Evolutionary conservation across 208 protist species (phyloP).

Genomic region (Naegleria gruberi): DNA sequence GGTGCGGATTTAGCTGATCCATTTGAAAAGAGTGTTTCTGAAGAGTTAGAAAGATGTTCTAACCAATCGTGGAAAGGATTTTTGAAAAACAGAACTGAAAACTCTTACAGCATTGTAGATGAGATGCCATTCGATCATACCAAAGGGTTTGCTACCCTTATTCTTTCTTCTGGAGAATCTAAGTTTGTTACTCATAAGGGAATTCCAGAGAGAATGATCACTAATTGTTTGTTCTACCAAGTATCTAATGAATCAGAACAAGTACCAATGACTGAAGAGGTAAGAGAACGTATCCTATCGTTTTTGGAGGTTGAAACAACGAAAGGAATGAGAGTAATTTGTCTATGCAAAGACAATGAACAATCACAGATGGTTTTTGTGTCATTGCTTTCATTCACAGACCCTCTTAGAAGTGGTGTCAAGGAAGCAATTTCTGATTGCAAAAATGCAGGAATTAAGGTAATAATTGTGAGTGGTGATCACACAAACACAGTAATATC

Average conservation of each 20-base stretch:
- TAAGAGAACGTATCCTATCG: conserved; percentile 34
- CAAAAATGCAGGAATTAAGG: conserved; percentile 62
- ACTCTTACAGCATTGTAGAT: not conserved
- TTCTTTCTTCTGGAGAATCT: not conserved
- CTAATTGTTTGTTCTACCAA: not conserved
- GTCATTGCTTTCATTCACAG: conserved; percentile 51
- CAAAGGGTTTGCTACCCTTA: not conserved
- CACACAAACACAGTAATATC: conserved; percentile 67
- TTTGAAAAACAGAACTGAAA: not conserved
- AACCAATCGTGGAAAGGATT: not conserved
- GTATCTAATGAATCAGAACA: not conserved
- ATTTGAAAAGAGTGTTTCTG: not conserved
- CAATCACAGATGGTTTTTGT: conserved; percentile 29
- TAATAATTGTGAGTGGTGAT: conserved; percentile 86
- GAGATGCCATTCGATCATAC: not conserved
- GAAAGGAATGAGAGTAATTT: not conserved
- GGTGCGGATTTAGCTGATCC: not conserved
- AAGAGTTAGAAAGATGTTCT: not conserved
- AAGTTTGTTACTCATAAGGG: not conserved
- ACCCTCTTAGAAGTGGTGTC: conserved; percentile 67
- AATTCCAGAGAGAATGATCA: not conserved
- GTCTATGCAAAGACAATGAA: not conserved
- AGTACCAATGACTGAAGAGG: conserved; percentile 35
- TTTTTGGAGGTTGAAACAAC: not conserved
- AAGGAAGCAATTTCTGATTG: conserved; percentile 51